Percentiles rank a stretch among this genome's conserved stretches.
These are phyloP conservation scores for Tremella yokohamensis DNA, from an alignment of 768 basidiomycete species.

Conservation along the genomic window DNA sequence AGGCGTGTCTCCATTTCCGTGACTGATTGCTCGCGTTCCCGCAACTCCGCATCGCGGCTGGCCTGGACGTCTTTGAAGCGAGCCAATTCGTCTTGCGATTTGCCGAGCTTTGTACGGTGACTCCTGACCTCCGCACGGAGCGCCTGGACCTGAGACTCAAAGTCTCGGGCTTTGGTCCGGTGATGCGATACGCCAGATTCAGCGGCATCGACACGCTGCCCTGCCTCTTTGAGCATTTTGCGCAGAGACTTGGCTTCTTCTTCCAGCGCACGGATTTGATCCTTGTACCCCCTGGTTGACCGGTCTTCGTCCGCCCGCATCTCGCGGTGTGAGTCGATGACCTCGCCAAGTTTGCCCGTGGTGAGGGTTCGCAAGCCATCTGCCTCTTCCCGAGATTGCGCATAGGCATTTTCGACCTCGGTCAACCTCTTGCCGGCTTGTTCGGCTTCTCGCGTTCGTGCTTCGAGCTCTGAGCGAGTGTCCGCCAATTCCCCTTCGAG, in stretches of 20 bases:
- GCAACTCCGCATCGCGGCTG: slow-evolving; percentile 64
- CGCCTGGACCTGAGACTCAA: slow-evolving; percentile 62
- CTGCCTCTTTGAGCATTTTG: slow-evolving; percentile 72
- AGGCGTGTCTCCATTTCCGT: slow-evolving; percentile 70
- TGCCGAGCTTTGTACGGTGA: slow-evolving; percentile 57
- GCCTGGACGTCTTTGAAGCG: slow-evolving; percentile 66
- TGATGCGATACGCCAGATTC: slow-evolving; percentile 67
- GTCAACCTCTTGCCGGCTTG: slow-evolving; percentile 62
- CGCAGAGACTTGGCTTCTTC: slow-evolving; percentile 71
- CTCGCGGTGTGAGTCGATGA: slow-evolving; percentile 82
- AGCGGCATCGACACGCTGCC: slow-evolving; percentile 66
- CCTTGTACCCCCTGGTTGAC: slow-evolving; percentile 67
- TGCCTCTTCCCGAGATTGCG: slow-evolving; percentile 87
- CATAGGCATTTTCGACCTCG: slow-evolving; percentile 85
- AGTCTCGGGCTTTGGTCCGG: slow-evolving; percentile 62
- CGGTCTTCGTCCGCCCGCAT: slow-evolving; percentile 80
- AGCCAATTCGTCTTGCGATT: slow-evolving; percentile 64
- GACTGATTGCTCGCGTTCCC: slow-evolving; percentile 63
- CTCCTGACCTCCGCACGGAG: slow-evolving; percentile 73
- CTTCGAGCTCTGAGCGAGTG: slow-evolving; percentile 74
- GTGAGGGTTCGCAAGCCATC: slow-evolving; percentile 83
- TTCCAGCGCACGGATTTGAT: slow-evolving; percentile 77
- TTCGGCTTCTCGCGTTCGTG: slow-evolving; percentile 69
- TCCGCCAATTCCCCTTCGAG: slow-evolving; percentile 76
- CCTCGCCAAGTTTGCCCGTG: slow-evolving; percentile 76